These are phyloP conservation scores for Sungouiella blattae DNA, from an alignment of 805 yeast species.

Conservation along the genomic window DNA sequence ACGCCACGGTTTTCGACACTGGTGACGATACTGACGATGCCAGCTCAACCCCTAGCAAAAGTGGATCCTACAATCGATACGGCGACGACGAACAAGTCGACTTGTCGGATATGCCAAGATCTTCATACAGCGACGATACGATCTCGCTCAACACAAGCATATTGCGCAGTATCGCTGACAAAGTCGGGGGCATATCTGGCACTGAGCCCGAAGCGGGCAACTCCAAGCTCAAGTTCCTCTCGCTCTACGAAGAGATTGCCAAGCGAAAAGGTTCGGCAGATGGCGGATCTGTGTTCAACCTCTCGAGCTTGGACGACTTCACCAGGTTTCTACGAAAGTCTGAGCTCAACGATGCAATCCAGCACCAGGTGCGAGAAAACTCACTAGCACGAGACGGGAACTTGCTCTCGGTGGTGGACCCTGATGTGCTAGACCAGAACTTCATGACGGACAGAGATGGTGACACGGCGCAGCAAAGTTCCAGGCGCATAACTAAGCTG, in stretches of 20 bases:
- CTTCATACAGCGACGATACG: too few relatives aligned
- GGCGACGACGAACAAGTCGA: too few relatives aligned
- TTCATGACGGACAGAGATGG: conserved; percentile 22
- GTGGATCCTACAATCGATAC: too few relatives aligned
- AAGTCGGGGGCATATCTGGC: too few relatives aligned
- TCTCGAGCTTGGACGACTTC: conserved; percentile 34
- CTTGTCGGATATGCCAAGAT: too few relatives aligned
- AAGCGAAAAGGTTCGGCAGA: conserved; percentile 1
- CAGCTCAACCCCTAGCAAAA: too few relatives aligned
- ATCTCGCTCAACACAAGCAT: conserved; percentile 4
- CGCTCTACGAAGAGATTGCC: conserved; percentile 8
- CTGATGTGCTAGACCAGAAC: conserved; percentile 23
- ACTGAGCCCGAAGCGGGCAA: background rate
- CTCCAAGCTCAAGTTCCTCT: conserved; percentile 9
- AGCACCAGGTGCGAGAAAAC: conserved; percentile 13
- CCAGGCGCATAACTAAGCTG: background rate
- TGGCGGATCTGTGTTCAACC: conserved; percentile 24
- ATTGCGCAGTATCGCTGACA: background rate
- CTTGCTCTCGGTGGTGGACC: conserved; percentile 22
- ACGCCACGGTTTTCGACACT: background rate
- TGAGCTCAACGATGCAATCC: conserved; percentile 31
- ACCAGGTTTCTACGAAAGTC: conserved; percentile 30
- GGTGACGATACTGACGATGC: too few relatives aligned
- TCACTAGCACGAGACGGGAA: conserved; percentile 15
- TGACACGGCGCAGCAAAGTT: conserved; percentile 1